A percentile compares a stretch with the other conserved stretches of the same genome.
These are phyloP conservation scores for Suhomyces kunorum DNA, from an alignment of 1,139 yeast genomes.

Conservation along the genomic window DNA sequence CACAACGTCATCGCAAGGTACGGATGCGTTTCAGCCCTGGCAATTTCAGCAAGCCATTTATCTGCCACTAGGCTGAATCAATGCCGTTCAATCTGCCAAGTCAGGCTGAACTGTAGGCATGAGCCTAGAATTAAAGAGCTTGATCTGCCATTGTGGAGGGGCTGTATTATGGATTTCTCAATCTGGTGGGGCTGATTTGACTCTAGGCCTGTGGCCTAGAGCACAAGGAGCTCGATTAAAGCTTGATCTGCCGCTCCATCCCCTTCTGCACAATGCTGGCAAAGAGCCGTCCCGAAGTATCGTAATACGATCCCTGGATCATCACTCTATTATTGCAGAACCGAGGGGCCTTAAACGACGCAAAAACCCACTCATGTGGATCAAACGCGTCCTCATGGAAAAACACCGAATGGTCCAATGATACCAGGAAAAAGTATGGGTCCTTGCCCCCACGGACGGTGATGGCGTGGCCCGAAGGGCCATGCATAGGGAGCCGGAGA, in stretches of 20 bases:
- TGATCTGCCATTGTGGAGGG: too few species aligned
- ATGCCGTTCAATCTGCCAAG: too few species aligned
- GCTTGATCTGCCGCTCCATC: constrained; percentile 31
- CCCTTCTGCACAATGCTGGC: constrained; percentile 48
- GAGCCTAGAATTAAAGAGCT: too few species aligned
- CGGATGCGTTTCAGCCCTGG: too few species aligned
- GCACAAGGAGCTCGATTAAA: too few species aligned
- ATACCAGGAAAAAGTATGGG: constrained; percentile 38
- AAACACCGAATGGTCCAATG: constrained; percentile 45
- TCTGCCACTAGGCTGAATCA: too few species aligned
- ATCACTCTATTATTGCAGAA: constrained; percentile 43
- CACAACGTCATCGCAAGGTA: too few species aligned
- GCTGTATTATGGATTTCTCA: too few species aligned
- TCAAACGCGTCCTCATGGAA: constrained; percentile 48
- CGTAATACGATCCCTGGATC: constrained; percentile 38
- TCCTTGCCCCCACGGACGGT: constrained; percentile 22
- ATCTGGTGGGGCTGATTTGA: too few species aligned
- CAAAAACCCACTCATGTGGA: constrained; percentile 42
- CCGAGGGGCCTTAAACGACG: constrained; percentile 37
- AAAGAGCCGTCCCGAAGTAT: constrained; percentile 35
- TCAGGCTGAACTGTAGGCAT: too few species aligned
- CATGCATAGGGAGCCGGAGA: constrained; percentile 24
- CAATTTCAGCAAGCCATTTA: too few species aligned
- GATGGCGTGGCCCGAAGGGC: constrained; percentile 13
- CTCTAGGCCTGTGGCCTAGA: too few species aligned